A percentile compares a stretch with the other conserved stretches of the same genome.
Conservation (phyloP, 2,329 filamentous ascomycete species). For the Metarhizium robertsii region DNA sequence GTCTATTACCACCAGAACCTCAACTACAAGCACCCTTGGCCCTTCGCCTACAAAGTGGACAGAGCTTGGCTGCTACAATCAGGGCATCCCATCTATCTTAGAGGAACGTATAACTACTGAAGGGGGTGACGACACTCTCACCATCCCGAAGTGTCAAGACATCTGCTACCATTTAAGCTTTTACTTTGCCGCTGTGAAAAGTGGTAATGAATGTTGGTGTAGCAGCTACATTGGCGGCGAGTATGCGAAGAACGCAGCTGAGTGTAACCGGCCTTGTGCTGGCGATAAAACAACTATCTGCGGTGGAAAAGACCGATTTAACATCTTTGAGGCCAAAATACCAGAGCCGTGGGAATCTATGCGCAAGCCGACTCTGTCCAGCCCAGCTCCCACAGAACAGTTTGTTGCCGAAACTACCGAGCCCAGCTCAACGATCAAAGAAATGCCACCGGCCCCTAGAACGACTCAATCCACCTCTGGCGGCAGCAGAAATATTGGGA, state of each 20-base stretch:
- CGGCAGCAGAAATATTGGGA: too few species aligned
- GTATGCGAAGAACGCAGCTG: not conserved
- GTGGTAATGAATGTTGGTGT: slow-evolving; percentile 1
- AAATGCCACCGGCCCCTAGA: too few species aligned
- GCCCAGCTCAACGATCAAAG: too few species aligned
- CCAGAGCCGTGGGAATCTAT: too few species aligned
- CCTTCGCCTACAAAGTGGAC: not conserved
- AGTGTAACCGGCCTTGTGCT: not conserved
- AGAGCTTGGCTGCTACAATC: not conserved
- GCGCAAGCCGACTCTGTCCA: too few species aligned
- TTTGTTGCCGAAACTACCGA: too few species aligned
- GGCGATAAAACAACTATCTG: not conserved
- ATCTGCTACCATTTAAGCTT: not conserved
- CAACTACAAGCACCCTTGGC: not conserved
- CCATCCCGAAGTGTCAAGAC: not conserved
- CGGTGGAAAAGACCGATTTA: not conserved
- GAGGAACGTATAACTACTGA: not conserved
- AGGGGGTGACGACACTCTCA: not conserved
- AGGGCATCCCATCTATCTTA: not conserved
- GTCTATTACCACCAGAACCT: not conserved
- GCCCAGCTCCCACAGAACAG: too few species aligned
- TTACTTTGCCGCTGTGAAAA: not conserved
- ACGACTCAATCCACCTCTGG: too few species aligned
- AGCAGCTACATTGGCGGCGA: not conserved
- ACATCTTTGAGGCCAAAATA: not conserved